Evolutionary conservation across 2,329 filamentous ascomycete genomes (phyloP), one percentile per base, ranked within the genome.

Genomic region (Decorospora gaudefroyi): DNA sequence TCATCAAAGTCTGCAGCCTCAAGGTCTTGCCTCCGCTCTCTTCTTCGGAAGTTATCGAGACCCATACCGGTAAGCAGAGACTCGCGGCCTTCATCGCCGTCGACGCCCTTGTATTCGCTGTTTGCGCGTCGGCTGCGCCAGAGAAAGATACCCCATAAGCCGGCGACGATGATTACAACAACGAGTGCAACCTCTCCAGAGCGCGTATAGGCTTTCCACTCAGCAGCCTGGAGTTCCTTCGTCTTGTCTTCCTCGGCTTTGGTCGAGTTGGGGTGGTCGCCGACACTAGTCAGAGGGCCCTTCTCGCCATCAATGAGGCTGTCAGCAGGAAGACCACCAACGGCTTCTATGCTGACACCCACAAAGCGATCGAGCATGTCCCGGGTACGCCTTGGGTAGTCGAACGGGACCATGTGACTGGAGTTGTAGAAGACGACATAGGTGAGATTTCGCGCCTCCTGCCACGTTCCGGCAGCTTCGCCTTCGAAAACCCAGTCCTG

Each of bases 361-460:
- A 97, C 90, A 74, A 99, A 96, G 27, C 93, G 87, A 71, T 99
- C 92, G 11, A 99, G 83, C 93, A 99, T 99, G 69, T 97, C 93
- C 50, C 92, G 83, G 13, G 85, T 87, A 49, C 90, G 86, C 33
- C 90, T 84, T 1, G 92, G 86, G 60, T 87, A 88, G 71, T 99
- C 92, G 64, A 93, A 97, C 1, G 93, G 95, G 1, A 99, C 93
- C 93, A 99, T 99, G 72, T 99, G 93, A 35, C 88, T 95, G 11
- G 90, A 85, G 70, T 99, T 95, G 76, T 95, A 89, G 73, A 97
- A 96, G 27, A 95, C 78, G 21, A 99, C 85, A 66, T 99, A 99
- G 1, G 93, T 96, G 49, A 99, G 74, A 72, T 99, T 99, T 55
- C 95, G 85, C 1, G 93, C 92, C 68, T 90, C 83, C 71, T 99